A percentile compares a stretch with the other conserved stretches of the same genome.
Evolutionary conservation across 441 rosid species (phyloP).

Genomic region (Gossypium davidsonii): DNA sequence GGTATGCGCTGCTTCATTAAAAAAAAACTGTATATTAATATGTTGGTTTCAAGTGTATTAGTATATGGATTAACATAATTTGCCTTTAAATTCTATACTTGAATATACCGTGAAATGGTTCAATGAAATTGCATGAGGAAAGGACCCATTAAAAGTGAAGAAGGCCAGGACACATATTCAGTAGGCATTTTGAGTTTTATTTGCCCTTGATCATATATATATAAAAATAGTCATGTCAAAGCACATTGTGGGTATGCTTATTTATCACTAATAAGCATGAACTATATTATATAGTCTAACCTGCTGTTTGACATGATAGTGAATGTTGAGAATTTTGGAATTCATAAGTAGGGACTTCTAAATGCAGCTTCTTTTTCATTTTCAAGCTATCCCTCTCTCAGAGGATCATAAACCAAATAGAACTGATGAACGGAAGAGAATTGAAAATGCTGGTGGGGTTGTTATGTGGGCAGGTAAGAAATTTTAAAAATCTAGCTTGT

Average conservation of each 20-base stretch:
- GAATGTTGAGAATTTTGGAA: slow-evolving; percentile 1
- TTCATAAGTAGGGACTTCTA: not conserved
- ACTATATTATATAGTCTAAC: not conserved
- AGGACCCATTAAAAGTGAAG: not conserved
- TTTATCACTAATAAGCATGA: not conserved
- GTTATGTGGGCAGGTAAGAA: slow-evolving; percentile 96
- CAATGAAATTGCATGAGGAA: not conserved
- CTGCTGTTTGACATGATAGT: not conserved
- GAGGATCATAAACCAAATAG: slow-evolving; percentile 98
- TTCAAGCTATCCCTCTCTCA: slow-evolving; percentile 82
- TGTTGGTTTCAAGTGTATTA: not conserved
- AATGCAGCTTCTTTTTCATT: slow-evolving; percentile 14
- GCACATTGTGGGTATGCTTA: not conserved
- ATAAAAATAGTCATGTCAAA: not conserved
- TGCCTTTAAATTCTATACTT: not conserved
- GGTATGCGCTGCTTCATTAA: slow-evolving; percentile 32
- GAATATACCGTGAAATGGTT: not conserved
- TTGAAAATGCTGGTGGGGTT: slow-evolving; percentile 90
- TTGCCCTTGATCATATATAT: not conserved
- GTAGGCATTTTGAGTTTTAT: not conserved
- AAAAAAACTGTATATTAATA: not conserved
- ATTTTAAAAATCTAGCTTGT: not conserved
- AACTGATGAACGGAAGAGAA: slow-evolving; percentile 92
- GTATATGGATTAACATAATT: not conserved
- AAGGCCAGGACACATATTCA: not conserved